Evolutionary conservation across 2,329 filamentous ascomycete genomes (phyloP).

Genomic region (Colletotrichum echinochloae): DNA sequence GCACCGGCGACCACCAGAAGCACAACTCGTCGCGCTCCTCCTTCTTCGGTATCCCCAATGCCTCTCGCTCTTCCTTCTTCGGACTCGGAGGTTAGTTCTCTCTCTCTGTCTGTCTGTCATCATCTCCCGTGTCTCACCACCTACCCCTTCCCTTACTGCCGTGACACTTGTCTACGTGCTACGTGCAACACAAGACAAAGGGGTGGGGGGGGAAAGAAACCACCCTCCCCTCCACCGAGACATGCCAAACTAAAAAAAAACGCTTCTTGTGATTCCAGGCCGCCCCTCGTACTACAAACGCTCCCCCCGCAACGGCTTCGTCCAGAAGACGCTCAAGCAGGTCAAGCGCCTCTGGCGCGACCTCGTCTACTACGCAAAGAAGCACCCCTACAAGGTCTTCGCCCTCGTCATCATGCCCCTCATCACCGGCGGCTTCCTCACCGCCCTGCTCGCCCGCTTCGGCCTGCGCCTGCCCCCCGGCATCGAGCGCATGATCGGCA

Average conservation of each 20-base stretch:
- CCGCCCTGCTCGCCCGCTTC: conserved; percentile 81
- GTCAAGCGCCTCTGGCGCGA: conserved; percentile 84
- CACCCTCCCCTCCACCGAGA: background rate
- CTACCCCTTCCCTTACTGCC: background rate
- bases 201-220: no score
- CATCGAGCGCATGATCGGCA: conserved; percentile 69
- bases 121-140: conserved; percentile 5
- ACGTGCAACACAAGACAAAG: no score
- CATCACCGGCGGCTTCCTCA: conserved; percentile 84
- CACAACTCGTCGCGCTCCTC: conserved; percentile 58
- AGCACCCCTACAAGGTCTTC: conserved; percentile 89
- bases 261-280: no score
- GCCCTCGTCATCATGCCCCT: conserved; percentile 89
- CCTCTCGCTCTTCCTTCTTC: conserved; percentile 60
- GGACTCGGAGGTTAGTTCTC: conserved; percentile 52
- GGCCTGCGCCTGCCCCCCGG: conserved; percentile 79
- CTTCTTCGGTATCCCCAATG: conserved; percentile 61
- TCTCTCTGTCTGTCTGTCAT: conserved; percentile 18
- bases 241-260: background rate
- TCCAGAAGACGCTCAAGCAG: conserved; percentile 78
- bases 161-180: background rate
- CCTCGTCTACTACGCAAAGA: conserved; percentile 83
- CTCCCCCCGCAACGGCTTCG: conserved; percentile 83
- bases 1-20: conserved; percentile 50
- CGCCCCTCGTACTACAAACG: conserved; percentile 80